Evolutionary conservation across 2,329 filamentous ascomycete species (phyloP), one percentile per base, ranked within the genome.

Genomic region (Beauveria sp.): DNA sequence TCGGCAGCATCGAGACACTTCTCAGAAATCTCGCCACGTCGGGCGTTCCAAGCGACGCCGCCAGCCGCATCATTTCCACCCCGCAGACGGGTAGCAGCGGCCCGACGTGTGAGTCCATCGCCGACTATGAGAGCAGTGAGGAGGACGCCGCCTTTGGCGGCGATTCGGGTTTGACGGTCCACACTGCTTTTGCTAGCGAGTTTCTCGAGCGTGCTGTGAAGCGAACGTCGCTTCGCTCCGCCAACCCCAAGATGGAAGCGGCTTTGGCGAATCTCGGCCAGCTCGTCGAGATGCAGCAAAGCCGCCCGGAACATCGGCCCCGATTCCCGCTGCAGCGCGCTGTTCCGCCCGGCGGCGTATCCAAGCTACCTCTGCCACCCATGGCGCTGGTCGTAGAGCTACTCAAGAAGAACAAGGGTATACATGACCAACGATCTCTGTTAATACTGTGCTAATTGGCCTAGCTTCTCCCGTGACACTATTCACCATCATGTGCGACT

Each of bases 311-410:
- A 24, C 73, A 77, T 53, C 76, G 80, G 8, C 73, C 78, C 26
- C 74, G 77, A 10, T 81, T 82, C 57, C 74, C 72, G 42, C 70
- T 79, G 10, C 79, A 80, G 54, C 77, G 77, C 58, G 72, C 75
- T 0, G 64, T 82, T 6, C 78, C 80, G 0, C 72, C 72, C 2
- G 78, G 77, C 2, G 77, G 77, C 1, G 69, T 84, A 24, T 71
- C 74, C n/a, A 79, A 82, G 58, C 70, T 85, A n/a, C 76, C 78
- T 3, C 77, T 85, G 74, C 82, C 82, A 8, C 81, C 82, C 0
- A 77, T 81, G 70, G 72, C 77, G 6, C 69, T 80, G 2, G 81
- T 84, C 2, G 75, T 82, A 2, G 70, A 71, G 9, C 68, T 81
- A 43, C 69, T 85, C 52, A 79, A 81, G 58, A 75, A 79, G 50